Evolutionary conservation across 495 filamentous ascomycete species (phyloP), one percentile per base, ranked within the genome.

Genomic region (Talaromyces liani): DNA sequence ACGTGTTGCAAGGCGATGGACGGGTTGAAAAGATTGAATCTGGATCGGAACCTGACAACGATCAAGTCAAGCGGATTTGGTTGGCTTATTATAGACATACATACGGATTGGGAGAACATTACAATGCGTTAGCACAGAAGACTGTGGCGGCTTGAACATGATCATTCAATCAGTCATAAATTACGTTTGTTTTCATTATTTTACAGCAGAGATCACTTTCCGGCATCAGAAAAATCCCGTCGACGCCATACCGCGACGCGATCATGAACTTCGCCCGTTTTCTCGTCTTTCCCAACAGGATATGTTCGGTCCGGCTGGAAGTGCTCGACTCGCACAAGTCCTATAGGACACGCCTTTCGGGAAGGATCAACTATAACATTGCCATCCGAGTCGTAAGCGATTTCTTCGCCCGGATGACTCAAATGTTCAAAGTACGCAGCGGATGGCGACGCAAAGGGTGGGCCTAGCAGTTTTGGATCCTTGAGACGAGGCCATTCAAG

Each of bases 21-120:
- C 72, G 81, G 8, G 84, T 91, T 24, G 90, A 96, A 74, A 89
- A 83, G 61, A 90, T 98, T 49, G 82, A 81, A 62, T 80, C 85
- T 60, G 77, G 74, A 0, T 80, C 69, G 60, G 69, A 78, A 8
- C 75, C 78, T 58, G 80, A 82, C 45, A 78, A 81, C 65, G 72
- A 77, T 51, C 70, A 69, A 64, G 64, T 56, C n/a, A 74, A 67
- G 53, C 70, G 75, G 20, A 80, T 97, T 33, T 98, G 94, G 94
- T 75, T 98, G 74, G 93, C 91, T 24, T 98, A 98, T 75, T 98
- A 98, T 75, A 80, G 89, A 65, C 92, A 97, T 77, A 87, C 87
- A 60, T 97, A 91, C 77, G 92, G 92, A 2, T 77, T 98, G 18
- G 94, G 94, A 12, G 93, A 97, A 80, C 94, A 98, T 77, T 98